Percentiles rank a stretch among this genome's conserved stretches.
These are phyloP conservation scores for Amanita polypyramis DNA, from an alignment of 768 basidiomycete genomes.

Conservation along the genomic window DNA sequence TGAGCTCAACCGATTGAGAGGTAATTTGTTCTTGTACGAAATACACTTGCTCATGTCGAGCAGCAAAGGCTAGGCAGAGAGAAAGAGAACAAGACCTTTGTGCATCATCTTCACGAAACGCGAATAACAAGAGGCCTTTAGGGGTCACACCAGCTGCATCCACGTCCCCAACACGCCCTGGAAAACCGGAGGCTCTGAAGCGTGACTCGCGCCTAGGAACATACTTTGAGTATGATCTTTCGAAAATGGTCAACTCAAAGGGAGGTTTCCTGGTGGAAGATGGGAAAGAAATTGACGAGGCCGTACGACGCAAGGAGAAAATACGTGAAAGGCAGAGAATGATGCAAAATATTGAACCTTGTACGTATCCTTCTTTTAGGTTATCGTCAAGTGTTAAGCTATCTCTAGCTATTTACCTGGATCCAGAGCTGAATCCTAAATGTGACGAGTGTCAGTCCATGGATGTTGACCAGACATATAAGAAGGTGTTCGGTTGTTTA, in stretches of 20 bases:
- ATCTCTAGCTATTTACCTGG: constrained; percentile 63
- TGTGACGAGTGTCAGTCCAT: constrained; percentile 82
- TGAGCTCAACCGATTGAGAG: constrained; percentile 73
- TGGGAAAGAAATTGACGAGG: constrained; percentile 71
- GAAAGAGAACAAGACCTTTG: constrained; percentile 47
- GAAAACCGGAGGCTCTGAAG: constrained; percentile 41
- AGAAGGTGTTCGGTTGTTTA: constrained; percentile 71
- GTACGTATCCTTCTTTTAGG: constrained; percentile 27
- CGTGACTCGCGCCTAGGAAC: constrained; percentile 75
- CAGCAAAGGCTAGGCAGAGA: constrained; percentile 71
- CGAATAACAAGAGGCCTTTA: constrained; percentile 70
- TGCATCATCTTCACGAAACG: constrained; percentile 38
- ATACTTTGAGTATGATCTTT: constrained; percentile 95
- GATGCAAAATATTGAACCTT: constrained; percentile 63
- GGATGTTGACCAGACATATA: constrained; percentile 78
- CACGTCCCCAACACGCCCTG: constrained; percentile 49
- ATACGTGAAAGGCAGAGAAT: constrained; percentile 73
- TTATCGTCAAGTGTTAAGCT: not conserved
- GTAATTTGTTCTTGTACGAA: constrained; percentile 21
- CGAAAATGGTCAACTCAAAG: constrained; percentile 94
- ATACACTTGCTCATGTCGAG: constrained; percentile 3
- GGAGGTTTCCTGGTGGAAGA: constrained; percentile 94
- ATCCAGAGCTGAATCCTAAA: constrained; percentile 65
- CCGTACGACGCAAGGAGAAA: constrained; percentile 64
- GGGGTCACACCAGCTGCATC: constrained; percentile 44